A percentile compares a stretch with the other conserved stretches of the same genome.
phyloP scores from a whole-genome alignment of 768 basidiomycete species.

The Brasilioporus rufonigricans region DNA sequence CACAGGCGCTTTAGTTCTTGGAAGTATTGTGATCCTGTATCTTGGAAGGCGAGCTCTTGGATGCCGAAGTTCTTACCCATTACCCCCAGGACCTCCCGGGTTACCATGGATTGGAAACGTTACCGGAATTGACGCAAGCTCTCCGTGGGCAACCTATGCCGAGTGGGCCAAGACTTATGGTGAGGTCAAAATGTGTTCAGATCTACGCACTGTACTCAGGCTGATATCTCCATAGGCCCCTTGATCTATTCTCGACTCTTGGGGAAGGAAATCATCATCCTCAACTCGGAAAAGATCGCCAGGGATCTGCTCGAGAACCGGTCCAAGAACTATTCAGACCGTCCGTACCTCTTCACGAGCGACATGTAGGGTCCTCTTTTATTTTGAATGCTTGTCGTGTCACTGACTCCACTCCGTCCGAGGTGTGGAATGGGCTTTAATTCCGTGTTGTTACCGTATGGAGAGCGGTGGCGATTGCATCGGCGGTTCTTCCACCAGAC shows the following conservation, averaged over 20 bases:
- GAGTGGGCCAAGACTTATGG: constrained; percentile 10
- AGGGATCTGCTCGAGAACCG: constrained; percentile 8
- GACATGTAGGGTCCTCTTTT: neutral
- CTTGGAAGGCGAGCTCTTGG: neutral
- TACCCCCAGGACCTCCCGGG: constrained; percentile 12
- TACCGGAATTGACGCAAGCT: neutral
- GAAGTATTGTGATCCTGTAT: neutral
- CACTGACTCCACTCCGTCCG: neutral
- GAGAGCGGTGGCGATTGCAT: constrained; percentile 14
- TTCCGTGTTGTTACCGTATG: neutral
- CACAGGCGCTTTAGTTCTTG: neutral
- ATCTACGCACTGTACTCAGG: too few species aligned
- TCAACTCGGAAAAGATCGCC: constrained; percentile 8
- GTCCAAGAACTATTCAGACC: constrained; percentile 7
- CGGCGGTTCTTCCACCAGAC: constrained; percentile 16
- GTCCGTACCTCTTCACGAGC: neutral
- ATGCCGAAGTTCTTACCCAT: neutral
- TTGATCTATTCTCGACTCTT: too few species aligned
- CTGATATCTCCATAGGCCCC: too few species aligned
- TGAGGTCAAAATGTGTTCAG: too few species aligned
- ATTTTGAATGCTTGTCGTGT: neutral
- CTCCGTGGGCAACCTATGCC: constrained; percentile 11
- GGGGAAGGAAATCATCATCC: constrained; percentile 13
- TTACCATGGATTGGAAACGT: constrained; percentile 6
- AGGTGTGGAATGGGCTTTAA: neutral